Evolutionary conservation across 345 rosid genomes (phyloP), one percentile per base, ranked within the genome.

Genomic region (Rhodamnia argentea): DNA sequence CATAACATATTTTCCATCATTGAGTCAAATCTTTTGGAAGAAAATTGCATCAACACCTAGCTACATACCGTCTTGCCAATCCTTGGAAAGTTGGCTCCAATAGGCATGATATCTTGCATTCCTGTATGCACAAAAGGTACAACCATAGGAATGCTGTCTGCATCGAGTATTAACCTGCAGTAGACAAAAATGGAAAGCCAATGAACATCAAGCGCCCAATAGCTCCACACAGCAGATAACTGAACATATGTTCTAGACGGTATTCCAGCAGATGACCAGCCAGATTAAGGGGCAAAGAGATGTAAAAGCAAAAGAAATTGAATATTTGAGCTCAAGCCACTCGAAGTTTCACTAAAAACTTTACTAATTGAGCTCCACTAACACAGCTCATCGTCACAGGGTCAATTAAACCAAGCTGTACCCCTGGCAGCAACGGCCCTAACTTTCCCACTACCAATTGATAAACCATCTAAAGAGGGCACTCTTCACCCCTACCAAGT

Each of bases 31-130:
- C 10, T 27, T 56, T n/a, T 50, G 50, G 37, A 86, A 56, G 32
- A 55, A 29, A 56, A 86, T 51, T 24, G 59, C 50, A 86, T 78
- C 56, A 76, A 44, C 29, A 76, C 7, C 40, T 4, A 3, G 47
- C 81, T 56, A 87, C 95, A 58, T 90, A 97, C 99, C 84, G 93
- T 94, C 86, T 95, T 96, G 86, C 99, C 99, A 87, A 96, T 93
- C 87, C 97, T 94, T 29, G 99, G 99, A 84, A 96, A 87, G 85
- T 62, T 96, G 85, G 98, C 94, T 86, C 99, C 99, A 29, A 96
- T 83, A 10, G 99, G 99, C 99, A 97, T 96, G 87, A 97, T 90
- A 47, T 97, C 98, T 50, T 97, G 99, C 99, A 96, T 96, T 82
- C 99, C 99, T 37, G 92, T 90, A 87, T 97, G 99, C 50, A 94